Conservation (phyloP, 768 basidiomycete genomes). For the Lanmaoa pseudosensibilis region DNA sequence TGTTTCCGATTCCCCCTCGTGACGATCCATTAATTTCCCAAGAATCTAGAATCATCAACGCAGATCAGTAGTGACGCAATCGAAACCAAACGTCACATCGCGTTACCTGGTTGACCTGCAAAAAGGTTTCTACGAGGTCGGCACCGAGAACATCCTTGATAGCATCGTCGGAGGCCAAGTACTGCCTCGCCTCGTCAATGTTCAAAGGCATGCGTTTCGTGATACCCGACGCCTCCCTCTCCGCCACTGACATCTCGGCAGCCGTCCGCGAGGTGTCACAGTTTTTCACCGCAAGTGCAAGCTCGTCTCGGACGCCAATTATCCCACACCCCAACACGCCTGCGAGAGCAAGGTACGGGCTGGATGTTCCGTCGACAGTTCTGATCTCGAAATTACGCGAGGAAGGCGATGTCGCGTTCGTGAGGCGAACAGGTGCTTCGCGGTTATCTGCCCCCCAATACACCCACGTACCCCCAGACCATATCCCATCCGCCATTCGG, state of each 20-base stretch:
- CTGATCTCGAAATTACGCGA: constrained; percentile 65
- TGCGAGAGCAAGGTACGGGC: constrained; percentile 58
- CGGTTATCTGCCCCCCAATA: constrained; percentile 71
- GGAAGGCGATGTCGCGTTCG: constrained; percentile 44
- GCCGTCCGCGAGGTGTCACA: constrained; percentile 34
- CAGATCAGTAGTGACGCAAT: not conserved
- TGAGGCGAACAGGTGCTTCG: constrained; percentile 61
- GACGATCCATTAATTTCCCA: constrained; percentile 24
- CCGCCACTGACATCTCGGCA: constrained; percentile 44
- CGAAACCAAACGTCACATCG: not conserved
- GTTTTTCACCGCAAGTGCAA: constrained; percentile 40
- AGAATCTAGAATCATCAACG: constrained; percentile 7
- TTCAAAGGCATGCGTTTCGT: constrained; percentile 51
- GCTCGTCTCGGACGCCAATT: constrained; percentile 44
- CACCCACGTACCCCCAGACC: constrained; percentile 71
- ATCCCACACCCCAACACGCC: constrained; percentile 55
- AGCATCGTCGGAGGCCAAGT: constrained; percentile 38
- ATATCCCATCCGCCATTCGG: constrained; percentile 63
- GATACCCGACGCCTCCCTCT: constrained; percentile 48
- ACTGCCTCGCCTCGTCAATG: constrained; percentile 47
- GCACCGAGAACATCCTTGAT: constrained; percentile 44
- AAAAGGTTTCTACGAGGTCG: constrained; percentile 47
- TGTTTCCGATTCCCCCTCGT: constrained; percentile 26
- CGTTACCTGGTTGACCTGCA: constrained; percentile 53
- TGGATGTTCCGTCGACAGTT: constrained; percentile 62